These are phyloP conservation scores for Acanthamoeba triangularis DNA, from an alignment of 208 protist genomes.

Conservation along the genomic window DNA sequence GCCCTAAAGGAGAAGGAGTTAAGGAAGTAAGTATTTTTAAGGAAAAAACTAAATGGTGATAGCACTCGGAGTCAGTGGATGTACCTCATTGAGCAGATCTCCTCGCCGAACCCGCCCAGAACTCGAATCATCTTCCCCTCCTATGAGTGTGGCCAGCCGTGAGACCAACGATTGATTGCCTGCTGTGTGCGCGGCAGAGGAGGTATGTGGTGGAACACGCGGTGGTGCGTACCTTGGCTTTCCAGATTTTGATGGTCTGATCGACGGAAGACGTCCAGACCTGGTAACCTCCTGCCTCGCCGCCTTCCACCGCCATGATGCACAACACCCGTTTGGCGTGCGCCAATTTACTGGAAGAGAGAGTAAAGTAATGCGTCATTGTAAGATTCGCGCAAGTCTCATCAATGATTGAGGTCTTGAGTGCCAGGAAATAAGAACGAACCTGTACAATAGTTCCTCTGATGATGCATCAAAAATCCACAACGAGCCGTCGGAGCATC, in stretches of 20 bases:
- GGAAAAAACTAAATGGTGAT: neutral
- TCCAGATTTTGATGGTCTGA: slow-evolving; percentile 60
- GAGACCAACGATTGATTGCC: too few relatives aligned
- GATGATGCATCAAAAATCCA: slow-evolving; percentile 35
- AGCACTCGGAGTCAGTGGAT: too few relatives aligned
- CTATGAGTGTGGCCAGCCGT: too few relatives aligned
- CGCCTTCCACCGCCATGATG: neutral
- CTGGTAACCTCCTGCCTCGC: neutral
- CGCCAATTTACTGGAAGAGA: slow-evolving; percentile 6
- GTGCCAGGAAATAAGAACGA: too few relatives aligned
- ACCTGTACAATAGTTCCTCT: slow-evolving; percentile 27
- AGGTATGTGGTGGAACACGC: neutral
- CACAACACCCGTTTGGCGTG: slow-evolving; percentile 26
- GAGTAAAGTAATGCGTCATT: too few relatives aligned
- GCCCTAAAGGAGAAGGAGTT: neutral
- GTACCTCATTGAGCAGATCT: slow-evolving; percentile 25
- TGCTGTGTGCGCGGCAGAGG: too few relatives aligned
- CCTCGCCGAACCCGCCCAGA: slow-evolving; percentile 17
- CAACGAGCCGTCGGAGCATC: neutral
- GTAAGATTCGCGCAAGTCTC: too few relatives aligned
- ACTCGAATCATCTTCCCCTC: slow-evolving; percentile 47
- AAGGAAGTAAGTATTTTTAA: too few relatives aligned
- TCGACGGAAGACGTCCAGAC: slow-evolving; percentile 64
- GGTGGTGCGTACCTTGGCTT: slow-evolving; percentile 18
- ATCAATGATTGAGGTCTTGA: neutral